Percentiles rank a stretch among this genome's conserved stretches.
Conservation (phyloP, 164 flowering plant species). For the Vitis amurensis region DNA sequence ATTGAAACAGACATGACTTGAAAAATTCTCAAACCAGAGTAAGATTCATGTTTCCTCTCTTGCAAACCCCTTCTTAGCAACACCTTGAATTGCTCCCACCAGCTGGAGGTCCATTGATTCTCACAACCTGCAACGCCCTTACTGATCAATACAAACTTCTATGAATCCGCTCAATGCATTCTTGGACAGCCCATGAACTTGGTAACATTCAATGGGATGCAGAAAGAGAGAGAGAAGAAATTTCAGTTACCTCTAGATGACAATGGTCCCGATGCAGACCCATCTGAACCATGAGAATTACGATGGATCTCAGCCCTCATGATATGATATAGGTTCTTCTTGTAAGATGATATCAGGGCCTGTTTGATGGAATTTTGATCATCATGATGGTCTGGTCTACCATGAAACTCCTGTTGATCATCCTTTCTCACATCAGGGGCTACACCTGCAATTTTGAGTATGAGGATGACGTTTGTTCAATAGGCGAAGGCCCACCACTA, state of each 20-base stretch:
- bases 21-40: slow-evolving; percentile 68
- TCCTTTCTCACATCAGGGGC: slow-evolving; percentile 42
- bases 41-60: slow-evolving; percentile 87
- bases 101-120: slow-evolving; percentile 56
- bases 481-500: no score
- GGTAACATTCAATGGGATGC: no score
- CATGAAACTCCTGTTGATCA: slow-evolving; percentile 28
- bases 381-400: slow-evolving; percentile 39
- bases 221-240: background rate
- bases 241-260: slow-evolving; percentile 34
- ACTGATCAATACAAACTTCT: background rate
- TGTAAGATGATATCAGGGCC: slow-evolving; percentile 55
- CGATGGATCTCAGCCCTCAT: slow-evolving; percentile 54
- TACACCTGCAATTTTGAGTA: slow-evolving; percentile 44
- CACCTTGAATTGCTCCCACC: slow-evolving; percentile 82
- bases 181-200: background rate
- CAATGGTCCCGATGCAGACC: slow-evolving; percentile 11
- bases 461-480: no score
- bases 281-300: slow-evolving; percentile 11
- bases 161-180: background rate
- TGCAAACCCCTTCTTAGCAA: slow-evolving; percentile 64
- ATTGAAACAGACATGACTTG: slow-evolving; percentile 82
- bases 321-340: slow-evolving; percentile 43
- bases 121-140: slow-evolving; percentile 31
- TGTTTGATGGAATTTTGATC: slow-evolving; percentile 60